Evolutionary conservation across 192 early-diverging fungal genomes (phyloP), one percentile per base, ranked within the genome.

Genomic region (Mortierella alpina): DNA sequence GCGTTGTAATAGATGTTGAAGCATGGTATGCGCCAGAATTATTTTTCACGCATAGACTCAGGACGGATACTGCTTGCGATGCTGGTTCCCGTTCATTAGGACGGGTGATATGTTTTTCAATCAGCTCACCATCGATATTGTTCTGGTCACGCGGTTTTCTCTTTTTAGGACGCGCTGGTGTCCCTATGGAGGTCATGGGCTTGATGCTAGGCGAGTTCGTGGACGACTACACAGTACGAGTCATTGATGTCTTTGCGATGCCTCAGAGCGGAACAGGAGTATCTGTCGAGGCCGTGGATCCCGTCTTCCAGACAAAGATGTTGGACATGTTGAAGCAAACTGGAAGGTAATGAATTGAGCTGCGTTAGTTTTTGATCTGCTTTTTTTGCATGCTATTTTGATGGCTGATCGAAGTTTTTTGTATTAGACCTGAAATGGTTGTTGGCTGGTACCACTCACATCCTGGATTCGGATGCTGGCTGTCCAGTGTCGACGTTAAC

Each of bases 371-470:
- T 7, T 50, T 17, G 17, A 17, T 11, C 11, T 14, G 49, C 12
- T 17, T 1, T 49, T 14, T 49, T 4, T 50, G 11, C 17, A 50
- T 2, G 49, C 49, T 2, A 50, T 50, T 17, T 1, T 50, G 49
- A 56, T 56, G 9, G 4, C 20, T 20, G 15, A 10, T 20, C 7
- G 40, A 56, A 11, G 50, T 54, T 60, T 13, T 42, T 73, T 41
- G 10, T 12, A 54, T 23, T 83, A 96, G 95, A 84, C 93, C 94
- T 20, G 97, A 99, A 85, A 97, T 96, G 87, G 98, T 99, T 15
- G 98, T 99, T 31, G 98, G 98, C n/a, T 99, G 98, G 98, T 99
- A 99, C 83, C 98, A 99, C 86, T 99, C 98, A 68, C 98, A 99
- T 87, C 98, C 98, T 44, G 98, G 98, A 58, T 99, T 99, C 70